These are phyloP conservation scores for Pythium insidiosum DNA, from an alignment of 352 stramenopile genomes.

Conservation along the genomic window DNA sequence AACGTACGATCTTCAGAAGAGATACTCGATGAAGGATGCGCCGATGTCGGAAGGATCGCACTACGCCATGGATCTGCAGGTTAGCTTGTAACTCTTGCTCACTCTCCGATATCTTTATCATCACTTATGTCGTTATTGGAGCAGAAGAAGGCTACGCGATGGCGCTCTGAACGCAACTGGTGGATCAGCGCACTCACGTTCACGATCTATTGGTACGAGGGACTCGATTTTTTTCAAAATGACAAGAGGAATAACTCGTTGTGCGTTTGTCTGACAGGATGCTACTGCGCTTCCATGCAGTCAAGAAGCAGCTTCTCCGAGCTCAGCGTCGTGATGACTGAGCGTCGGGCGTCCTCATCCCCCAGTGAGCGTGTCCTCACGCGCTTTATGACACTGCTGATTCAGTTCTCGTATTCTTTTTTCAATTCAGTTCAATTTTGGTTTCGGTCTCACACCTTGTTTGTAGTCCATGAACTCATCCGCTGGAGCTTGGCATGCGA, in stretches of 20 bases:
- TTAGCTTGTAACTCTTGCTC: slow-evolving; percentile 5
- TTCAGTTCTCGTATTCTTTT: too few species aligned
- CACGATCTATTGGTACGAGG: slow-evolving; percentile 71
- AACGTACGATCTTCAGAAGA: slow-evolving; percentile 77
- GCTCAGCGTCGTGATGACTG: slow-evolving; percentile 60
- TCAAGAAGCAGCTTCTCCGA: slow-evolving; percentile 73
- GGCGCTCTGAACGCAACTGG: slow-evolving; percentile 75
- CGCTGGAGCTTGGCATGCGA: too few species aligned
- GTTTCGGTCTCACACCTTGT: too few species aligned
- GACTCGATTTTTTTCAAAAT: too few species aligned
- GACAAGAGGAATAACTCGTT: too few species aligned
- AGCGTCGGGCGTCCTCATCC: too few species aligned
- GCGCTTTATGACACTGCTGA: too few species aligned
- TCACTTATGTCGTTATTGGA: not conserved
- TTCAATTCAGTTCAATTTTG: too few species aligned
- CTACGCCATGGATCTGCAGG: slow-evolving; percentile 66
- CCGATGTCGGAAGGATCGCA: slow-evolving; percentile 29
- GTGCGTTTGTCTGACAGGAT: slow-evolving; percentile 44
- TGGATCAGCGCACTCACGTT: slow-evolving; percentile 83
- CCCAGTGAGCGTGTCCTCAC: too few species aligned
- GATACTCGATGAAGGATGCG: slow-evolving; percentile 29
- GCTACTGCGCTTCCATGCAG: slow-evolving; percentile 68
- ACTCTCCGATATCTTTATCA: not conserved
- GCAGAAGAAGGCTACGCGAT: slow-evolving; percentile 68
- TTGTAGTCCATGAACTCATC: too few species aligned